Base-by-base conservation (phyloP, 495 filamentous ascomycete genomes). In the Podospora pseudocomata region DNA sequence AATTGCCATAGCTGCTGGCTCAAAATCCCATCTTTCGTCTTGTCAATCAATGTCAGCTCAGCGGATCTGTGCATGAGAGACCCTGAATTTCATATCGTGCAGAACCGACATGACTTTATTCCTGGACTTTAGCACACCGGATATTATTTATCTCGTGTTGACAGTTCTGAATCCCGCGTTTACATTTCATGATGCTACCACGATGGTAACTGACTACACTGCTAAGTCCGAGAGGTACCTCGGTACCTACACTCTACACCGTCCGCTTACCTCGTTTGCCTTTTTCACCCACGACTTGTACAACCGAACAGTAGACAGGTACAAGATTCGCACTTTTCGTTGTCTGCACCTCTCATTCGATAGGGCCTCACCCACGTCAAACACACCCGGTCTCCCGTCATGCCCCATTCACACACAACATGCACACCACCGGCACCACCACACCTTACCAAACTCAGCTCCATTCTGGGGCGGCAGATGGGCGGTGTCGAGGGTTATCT, bases 11-110 rank as follows among this genome's bases (percentile, higher is more conserved):
- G 5, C 23, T 20, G 3, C 55, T 58, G 55, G 55, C n/a, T 49
- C n/a, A 26, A 23, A 58, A 19, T 58, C 55, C 55, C 55, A 58
- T 58, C 13, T 20, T 15, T 58, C 55, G 13, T 58, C 23, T 26
- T 13, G n/a, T 56, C 65, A 39, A 54, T 56, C 65, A 39, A 54
- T 39, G n/a, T 32, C 64, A 65, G 39, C n/a, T 20, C 55, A 5
- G 23, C 55, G 23, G n/a, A 58, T 26, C n/a, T 58, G 55, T 19
- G 23, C 55, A 58, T 58, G 55, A 26, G 5, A 15, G 32, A 55
- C 39, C 63, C 20, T 56, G 53, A 28, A 26, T 27, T 65, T 26
- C 23, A 16, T 57, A 15, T 49, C 15, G 39, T 11, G 39, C 39
- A 49, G 39, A 49, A 49, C 39, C 39, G 39, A 49, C 39, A 58